Evolutionary conservation across 352 stramenopile genomes (phyloP).

Genomic region (Pythium periplocum): DNA sequence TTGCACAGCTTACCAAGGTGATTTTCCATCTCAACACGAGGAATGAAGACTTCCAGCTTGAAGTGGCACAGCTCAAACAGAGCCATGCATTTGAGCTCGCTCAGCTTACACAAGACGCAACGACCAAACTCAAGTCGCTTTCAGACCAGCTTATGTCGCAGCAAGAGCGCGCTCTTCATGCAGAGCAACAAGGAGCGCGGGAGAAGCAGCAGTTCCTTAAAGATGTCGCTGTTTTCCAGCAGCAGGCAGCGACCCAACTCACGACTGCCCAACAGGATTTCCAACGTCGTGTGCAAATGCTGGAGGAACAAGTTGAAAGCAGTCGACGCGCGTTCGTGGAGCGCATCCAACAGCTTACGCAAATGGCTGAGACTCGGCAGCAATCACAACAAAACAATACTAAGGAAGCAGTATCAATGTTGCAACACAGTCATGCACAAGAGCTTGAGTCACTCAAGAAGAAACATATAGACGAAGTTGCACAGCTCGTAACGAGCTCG

Average conservation of each 20-base stretch:
- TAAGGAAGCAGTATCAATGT: slow-evolving; percentile 6
- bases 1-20: slow-evolving; percentile 92
- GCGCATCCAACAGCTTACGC: slow-evolving; percentile 33
- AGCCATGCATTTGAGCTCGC: slow-evolving; percentile 34
- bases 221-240: slow-evolving; percentile 31
- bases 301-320: slow-evolving; percentile 36
- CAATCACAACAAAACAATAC: slow-evolving; percentile 15
- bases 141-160: slow-evolving; percentile 34
- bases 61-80: slow-evolving; percentile 40
- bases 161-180: slow-evolving; percentile 21
- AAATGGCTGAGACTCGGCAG: slow-evolving; percentile 23
- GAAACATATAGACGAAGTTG: slow-evolving; percentile 54
- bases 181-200: slow-evolving; percentile 26
- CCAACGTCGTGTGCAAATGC: slow-evolving; percentile 28
- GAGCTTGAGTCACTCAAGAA: slow-evolving; percentile 23
- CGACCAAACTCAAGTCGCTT: slow-evolving; percentile 40
- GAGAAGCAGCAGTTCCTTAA: slow-evolving; percentile 35
- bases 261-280: slow-evolving; percentile 25
- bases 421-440: slow-evolving; percentile 11
- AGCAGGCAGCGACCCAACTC: slow-evolving; percentile 15
- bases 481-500: slow-evolving; percentile 54
- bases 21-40: slow-evolving; percentile 93
- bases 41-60: slow-evolving; percentile 88
- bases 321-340: slow-evolving; percentile 36
- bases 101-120: slow-evolving; percentile 46